These are phyloP conservation scores for Paecilomyces sp. DNA, from an alignment of 2,329 filamentous ascomycete species.

Conservation along the genomic window DNA sequence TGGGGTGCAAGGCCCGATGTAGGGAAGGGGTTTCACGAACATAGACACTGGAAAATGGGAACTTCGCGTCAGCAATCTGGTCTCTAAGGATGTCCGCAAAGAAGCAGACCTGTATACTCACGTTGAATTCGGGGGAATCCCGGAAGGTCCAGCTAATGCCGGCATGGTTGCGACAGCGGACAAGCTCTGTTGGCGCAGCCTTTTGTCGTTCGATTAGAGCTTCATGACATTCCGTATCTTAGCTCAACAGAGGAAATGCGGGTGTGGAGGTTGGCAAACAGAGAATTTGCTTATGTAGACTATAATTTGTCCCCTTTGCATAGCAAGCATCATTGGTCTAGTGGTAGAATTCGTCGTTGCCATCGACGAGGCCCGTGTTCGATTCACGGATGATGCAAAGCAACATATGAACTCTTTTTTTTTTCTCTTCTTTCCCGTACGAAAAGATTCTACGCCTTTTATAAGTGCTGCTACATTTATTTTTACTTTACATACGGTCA, in stretches of 20 bases:
- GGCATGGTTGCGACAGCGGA: slow-evolving; percentile 28
- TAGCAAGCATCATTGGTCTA: slow-evolving; percentile 35
- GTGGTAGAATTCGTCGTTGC: slow-evolving; percentile 41
- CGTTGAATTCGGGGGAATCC: slow-evolving; percentile 33
- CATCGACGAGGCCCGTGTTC: slow-evolving; percentile 42
- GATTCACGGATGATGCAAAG: slow-evolving; percentile 40
- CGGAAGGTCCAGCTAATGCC: slow-evolving; percentile 20
- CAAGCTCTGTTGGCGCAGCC: slow-evolving; percentile 9
- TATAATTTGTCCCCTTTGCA: neutral
- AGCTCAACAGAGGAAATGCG: neutral
- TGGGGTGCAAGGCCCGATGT: neutral
- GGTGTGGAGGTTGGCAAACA: neutral
- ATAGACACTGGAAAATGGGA: slow-evolving; percentile 28
- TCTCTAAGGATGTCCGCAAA: neutral
- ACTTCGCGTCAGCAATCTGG: slow-evolving; percentile 10
- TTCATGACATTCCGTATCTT: neutral
- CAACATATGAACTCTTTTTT: neutral
- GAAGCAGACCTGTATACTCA: slow-evolving; percentile 14
- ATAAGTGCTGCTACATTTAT: neutral
- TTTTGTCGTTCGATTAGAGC: neutral
- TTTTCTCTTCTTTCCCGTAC: neutral
- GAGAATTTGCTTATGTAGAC: neutral
- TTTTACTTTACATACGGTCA: neutral
- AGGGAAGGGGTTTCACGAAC: slow-evolving; percentile 18
- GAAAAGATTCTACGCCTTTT: neutral